Evolutionary conservation across 352 stramenopile species (phyloP), one percentile per base, ranked within the genome.

Genomic region (Globisporangium solare): DNA sequence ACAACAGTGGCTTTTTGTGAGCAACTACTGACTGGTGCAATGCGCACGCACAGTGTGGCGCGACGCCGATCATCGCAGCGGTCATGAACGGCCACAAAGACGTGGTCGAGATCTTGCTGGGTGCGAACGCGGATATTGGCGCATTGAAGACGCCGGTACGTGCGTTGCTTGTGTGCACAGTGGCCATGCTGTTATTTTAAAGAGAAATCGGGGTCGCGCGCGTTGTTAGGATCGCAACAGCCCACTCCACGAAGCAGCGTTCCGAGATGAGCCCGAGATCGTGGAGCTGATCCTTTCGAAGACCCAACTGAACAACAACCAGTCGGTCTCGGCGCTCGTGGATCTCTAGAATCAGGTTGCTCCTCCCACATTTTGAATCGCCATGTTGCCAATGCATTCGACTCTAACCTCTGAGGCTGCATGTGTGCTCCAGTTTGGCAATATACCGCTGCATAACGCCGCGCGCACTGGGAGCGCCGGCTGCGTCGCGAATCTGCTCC

Each of bases 401-500:
- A 43, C 7, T 43, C 39, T 17, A 43, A 43, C 39, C 1, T 12
- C 1, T 42, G 37, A 11, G 37, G 54, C 47, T 14, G 11, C 4
- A 61, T 37, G 24, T n/a, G 21, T 24, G n/a, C 2, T 43, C 20
- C 35, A 92, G 81, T 92, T 91, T 68, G 83, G 80, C 48, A 92
- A 92, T 61, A 84, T 74, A 12, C 83, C 83, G 14, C 54, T 92
- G 21, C 83, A 92, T 46, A 88, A 88, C 48, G 83, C 83, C 10
- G 79, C 83, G 20, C 70, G 76, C 51, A 78, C 78, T 11, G 83
- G 78, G 1, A 81, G 55, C n/a, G 15, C 60, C 2, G 59, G 42
- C 24, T 88, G 78, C 39, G 83, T 89, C 12, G 54, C 63, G 3
- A 57, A 75, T 39, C 67, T 92, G 20, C 64, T 92, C 14, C 43